Base-by-base conservation (phyloP, 2,329 filamentous ascomycete species). In the Aspergillus sp. region DNA sequence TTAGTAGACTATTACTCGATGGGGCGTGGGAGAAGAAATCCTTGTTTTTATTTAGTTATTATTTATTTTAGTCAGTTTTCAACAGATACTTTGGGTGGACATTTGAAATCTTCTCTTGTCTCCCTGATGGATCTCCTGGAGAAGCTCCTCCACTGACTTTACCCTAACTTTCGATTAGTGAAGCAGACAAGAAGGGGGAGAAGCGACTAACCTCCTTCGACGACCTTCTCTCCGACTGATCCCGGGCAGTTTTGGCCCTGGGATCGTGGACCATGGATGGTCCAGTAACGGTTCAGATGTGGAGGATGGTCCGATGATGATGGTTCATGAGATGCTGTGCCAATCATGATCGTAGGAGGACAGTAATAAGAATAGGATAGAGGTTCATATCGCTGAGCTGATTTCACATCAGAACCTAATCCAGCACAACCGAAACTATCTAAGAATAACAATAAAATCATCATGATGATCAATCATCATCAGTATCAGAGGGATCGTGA, bases 281-380 rank as follows among this genome's bases (percentile, higher is more conserved):
- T 46, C 43, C 36, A 45, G 38, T 44, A 58, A 52, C 50, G 55
- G 56, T 56, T 56, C 50, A 52, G 55, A 50, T 58, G 51, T 58
- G 56, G 56, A 58, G 53, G 56, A 56, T 47, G 49, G 32, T 42
- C 51, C 22, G 22, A 51, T 24, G 14, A n/a, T 41, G 47, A 40
- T 51, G 40, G 42, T 43, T 45, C 19, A 48, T 45, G 9, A 30
- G 26, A 30, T 30, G 26, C 13, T 20, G n/a, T 42, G 16, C 35
- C 16, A 38, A 17, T n/a, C 40, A 42, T 42, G 11, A 17, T 42
- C 19, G 17, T 42, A 30, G 22, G 38, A 17, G 35, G 46, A 40
- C 22, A 22, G 22, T 22, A 22, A 22, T 22, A 22, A 22, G 22
- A 22, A 22, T 22, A 4, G 22, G 10, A 30, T 30, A 11, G 26